Base-by-base conservation (phyloP, 2,329 filamentous ascomycete species). In the Alternaria alternata region DNA sequence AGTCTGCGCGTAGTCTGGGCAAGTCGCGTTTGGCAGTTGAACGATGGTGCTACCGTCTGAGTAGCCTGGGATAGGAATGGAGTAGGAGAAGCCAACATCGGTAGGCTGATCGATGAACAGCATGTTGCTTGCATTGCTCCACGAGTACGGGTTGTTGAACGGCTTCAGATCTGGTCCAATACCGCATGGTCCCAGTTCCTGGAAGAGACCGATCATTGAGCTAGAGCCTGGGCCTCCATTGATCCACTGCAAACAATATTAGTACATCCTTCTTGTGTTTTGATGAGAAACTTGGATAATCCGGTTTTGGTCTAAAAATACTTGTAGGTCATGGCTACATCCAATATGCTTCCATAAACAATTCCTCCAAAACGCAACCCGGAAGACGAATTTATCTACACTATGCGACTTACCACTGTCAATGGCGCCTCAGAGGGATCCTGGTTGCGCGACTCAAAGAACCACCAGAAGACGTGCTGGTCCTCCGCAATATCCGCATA, bases 51-150 rank as follows among this genome's bases (percentile, higher is more conserved):
- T 67, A 3, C 46, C 57, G 3, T 80, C 74, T n/a, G 59, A 67
- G 60, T 81, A 83, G 2, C 65, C 81, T 20, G 81, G 78, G 7
- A 82, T 75, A 0, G 81, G 78, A 12, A 78, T 72, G 5, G 80
- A 80, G 70, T 88, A 89, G 11, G 84, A 87, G 67, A 88, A 85
- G 1, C 87, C 87, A 5, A 86, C 84, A 47, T 85, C 83, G 9
- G 82, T 84, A 8, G 87, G 90, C 73, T 91, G 86, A 67, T 92
- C 89, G 66, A 92, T 86, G 75, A 89, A 91, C 16, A 92, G 84
- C 83, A 91, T 86, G 65, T 90, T 90, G 63, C 84, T 85, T 24
- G 85, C 82, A 65, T 87, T 86, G 61, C 86, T 88, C 85, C 87
- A 90, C 1, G 86, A 86, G 77, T 85, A 87, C 0, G 86, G 85